phyloP scores from a whole-genome alignment of 2,329 filamentous ascomycete species.

The Phialophora macrospora region DNA sequence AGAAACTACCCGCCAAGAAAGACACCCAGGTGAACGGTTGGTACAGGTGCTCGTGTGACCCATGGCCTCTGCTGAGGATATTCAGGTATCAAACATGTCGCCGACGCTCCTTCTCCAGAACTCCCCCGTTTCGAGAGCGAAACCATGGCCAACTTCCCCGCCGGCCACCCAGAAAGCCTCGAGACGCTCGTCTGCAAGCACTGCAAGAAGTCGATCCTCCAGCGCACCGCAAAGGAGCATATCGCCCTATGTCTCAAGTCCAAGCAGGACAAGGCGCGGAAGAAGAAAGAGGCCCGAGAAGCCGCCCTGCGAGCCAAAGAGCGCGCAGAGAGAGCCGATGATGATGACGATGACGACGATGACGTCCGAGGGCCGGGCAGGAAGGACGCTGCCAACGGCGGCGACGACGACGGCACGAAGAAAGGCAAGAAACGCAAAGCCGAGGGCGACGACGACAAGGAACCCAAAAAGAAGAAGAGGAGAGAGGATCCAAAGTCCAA shows the following conservation, averaged over 20 bases:
- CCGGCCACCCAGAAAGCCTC: slow-evolving; percentile 54
- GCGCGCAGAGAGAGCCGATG: slow-evolving; percentile 53
- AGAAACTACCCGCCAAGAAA: slow-evolving; percentile 45
- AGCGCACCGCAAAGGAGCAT: slow-evolving; percentile 75
- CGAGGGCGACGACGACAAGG: slow-evolving; percentile 58
- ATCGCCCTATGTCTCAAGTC: slow-evolving; percentile 81
- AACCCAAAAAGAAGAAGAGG: slow-evolving; percentile 89
- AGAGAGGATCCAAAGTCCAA: slow-evolving; percentile 90
- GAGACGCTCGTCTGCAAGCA: slow-evolving; percentile 89
- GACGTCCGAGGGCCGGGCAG: slow-evolving; percentile 55
- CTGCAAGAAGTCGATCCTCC: slow-evolving; percentile 86
- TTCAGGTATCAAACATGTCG: slow-evolving; percentile 37
- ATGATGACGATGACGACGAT: slow-evolving; percentile 52
- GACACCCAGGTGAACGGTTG: slow-evolving; percentile 46
- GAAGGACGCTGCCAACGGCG: slow-evolving; percentile 25
- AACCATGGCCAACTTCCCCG: slow-evolving; percentile 78
- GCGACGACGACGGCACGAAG: slow-evolving; percentile 36
- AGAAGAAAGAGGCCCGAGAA: slow-evolving; percentile 75
- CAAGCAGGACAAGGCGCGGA: slow-evolving; percentile 80
- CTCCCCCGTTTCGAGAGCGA: slow-evolving; percentile 71
- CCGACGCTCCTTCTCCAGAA: slow-evolving; percentile 47
- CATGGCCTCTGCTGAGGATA: background rate
- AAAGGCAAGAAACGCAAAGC: slow-evolving; percentile 42
- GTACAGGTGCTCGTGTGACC: background rate
- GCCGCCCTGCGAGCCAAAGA: slow-evolving; percentile 67